phyloP scores from a whole-genome alignment of 169 alveolate species.

The Plasmodium relictum region DNA sequence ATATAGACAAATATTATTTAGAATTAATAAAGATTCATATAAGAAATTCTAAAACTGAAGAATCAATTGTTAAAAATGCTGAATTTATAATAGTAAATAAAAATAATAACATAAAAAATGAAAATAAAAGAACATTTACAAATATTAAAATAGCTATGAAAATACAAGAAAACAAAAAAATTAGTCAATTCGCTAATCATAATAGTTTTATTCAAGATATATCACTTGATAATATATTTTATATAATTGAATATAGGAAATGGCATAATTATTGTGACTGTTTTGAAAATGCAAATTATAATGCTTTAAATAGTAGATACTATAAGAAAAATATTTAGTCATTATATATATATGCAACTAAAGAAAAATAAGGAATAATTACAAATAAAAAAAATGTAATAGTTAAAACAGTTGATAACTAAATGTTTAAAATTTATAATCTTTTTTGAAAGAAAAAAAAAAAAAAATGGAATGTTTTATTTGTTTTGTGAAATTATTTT shows the following conservation, averaged over 20 bases:
- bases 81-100: background rate
- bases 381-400: no score
- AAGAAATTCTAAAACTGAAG: slow-evolving; percentile 2
- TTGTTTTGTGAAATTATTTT: no score
- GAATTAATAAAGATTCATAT: slow-evolving; percentile 29
- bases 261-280: background rate
- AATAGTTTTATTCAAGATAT: slow-evolving; percentile 32
- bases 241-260: slow-evolving; percentile 21
- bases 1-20: slow-evolving; percentile 11
- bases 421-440: no score
- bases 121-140: slow-evolving; percentile 7
- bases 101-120: background rate
- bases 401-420: no score
- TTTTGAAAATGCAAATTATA: background rate
- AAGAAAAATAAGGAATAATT: no score
- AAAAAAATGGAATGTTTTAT: no score
- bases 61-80: slow-evolving; percentile 20
- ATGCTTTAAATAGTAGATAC: background rate
- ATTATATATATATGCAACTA: no score
- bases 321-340: background rate
- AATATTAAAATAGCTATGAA: slow-evolving; percentile 37
- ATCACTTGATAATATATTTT: slow-evolving; percentile 14
- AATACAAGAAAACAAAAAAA: slow-evolving; percentile 25
- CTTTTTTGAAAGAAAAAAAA: no score
- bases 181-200: slow-evolving; percentile 24